phyloP scores from a whole-genome alignment of 2,329 filamentous ascomycete genomes.

The Cephalotrichum gorgonifer region DNA sequence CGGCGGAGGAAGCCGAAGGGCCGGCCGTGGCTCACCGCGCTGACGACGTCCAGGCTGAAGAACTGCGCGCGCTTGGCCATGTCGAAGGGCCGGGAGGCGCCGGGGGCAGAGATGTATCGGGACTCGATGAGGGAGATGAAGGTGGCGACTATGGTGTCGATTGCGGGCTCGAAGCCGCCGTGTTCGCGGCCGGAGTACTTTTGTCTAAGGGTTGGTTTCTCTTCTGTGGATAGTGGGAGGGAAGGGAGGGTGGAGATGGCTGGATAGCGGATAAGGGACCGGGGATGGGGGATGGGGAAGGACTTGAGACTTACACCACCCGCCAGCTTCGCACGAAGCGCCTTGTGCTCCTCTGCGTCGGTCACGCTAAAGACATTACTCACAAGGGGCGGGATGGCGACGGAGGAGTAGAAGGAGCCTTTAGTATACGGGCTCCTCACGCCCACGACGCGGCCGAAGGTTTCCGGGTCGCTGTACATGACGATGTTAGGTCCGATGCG shows the following conservation, averaged over 20 bases:
- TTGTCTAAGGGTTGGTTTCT: neutral
- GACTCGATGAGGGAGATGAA: conserved; percentile 30
- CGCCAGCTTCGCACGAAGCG: conserved; percentile 35
- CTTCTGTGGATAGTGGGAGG: neutral
- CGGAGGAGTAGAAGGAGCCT: conserved; percentile 34
- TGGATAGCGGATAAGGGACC: too few relatives aligned
- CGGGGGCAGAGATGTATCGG: conserved; percentile 28
- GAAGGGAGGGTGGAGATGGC: neutral
- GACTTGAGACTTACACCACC: conserved; percentile 25
- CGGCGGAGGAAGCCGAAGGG: conserved; percentile 34
- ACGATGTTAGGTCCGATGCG: conserved; percentile 33
- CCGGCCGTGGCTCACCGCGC: conserved; percentile 36
- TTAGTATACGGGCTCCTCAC: conserved; percentile 26
- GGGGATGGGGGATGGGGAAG: neutral
- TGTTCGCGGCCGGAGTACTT: conserved; percentile 33
- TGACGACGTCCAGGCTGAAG: conserved; percentile 44
- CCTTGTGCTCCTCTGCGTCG: conserved; percentile 34
- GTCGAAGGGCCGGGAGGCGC: conserved; percentile 25
- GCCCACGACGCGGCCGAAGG: conserved; percentile 31
- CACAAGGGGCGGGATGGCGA: conserved; percentile 33
- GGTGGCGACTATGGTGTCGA: conserved; percentile 35
- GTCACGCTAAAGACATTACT: conserved; percentile 43
- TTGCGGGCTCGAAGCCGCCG: conserved; percentile 32
- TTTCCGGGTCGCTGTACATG: conserved; percentile 35
- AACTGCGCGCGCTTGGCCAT: conserved; percentile 35